Evolutionary conservation across 306 rosid genomes (phyloP).

Genomic region (Corylus avellana): DNA sequence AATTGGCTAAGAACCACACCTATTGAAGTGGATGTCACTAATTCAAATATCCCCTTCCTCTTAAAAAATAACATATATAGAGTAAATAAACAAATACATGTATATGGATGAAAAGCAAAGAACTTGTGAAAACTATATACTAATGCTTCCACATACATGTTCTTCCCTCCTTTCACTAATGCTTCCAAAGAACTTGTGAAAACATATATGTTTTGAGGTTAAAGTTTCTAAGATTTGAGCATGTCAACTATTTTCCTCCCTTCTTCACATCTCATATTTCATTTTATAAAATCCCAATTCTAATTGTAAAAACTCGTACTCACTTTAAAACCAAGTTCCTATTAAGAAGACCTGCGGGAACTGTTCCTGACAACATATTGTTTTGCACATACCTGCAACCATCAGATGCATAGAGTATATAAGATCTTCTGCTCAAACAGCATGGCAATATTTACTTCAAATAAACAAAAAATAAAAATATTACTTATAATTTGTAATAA

Average conservation of each 20-base stretch:
- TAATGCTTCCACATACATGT: not conserved
- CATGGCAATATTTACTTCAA: constrained; percentile 5
- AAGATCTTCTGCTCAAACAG: not conserved
- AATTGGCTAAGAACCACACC: too few species aligned
- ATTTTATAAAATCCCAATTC: not conserved
- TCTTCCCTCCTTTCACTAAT: too few species aligned
- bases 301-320: constrained; percentile 37
- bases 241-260: not conserved
- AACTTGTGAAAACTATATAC: not conserved
- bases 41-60: too few species aligned
- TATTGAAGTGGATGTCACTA: too few species aligned
- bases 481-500: constrained; percentile 1
- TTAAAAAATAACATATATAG: not conserved
- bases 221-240: not conserved
- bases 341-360: constrained; percentile 65
- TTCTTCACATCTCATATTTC: not conserved
- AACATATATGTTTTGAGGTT: not conserved
- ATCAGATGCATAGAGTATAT: constrained; percentile 28
- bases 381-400: constrained; percentile 79
- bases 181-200: too few species aligned
- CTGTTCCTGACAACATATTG: constrained; percentile 73
- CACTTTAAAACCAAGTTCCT: constrained; percentile 60
- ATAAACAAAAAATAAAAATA: constrained; percentile 11
- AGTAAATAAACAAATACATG: not conserved
- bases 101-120: not conserved